Evolutionary conservation across 768 basidiomycete genomes (phyloP).

Genomic region (Gyrodon lividus): DNA sequence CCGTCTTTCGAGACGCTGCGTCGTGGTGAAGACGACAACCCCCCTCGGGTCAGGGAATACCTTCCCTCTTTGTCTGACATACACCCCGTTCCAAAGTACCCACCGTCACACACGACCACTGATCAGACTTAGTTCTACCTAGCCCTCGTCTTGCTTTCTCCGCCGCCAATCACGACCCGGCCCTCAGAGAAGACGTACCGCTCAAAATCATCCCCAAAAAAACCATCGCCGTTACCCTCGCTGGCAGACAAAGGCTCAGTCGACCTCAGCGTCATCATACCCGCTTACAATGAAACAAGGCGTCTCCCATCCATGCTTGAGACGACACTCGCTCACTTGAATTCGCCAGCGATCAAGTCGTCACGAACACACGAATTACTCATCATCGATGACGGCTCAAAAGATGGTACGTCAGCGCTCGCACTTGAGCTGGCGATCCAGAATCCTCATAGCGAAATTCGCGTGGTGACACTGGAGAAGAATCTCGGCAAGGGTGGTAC

Average conservation of each 20-base stretch:
- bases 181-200: slow-evolving; percentile 72
- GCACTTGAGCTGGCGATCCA: slow-evolving; percentile 64
- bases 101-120: not conserved
- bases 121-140: slow-evolving; percentile 56
- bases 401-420: slow-evolving; percentile 65
- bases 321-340: slow-evolving; percentile 67
- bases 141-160: slow-evolving; percentile 73
- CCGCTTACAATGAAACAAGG: slow-evolving; percentile 88
- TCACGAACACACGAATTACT: slow-evolving; percentile 74
- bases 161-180: slow-evolving; percentile 57
- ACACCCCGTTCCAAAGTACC: not conserved
- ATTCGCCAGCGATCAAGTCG: slow-evolving; percentile 29
- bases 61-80: slow-evolving; percentile 39
- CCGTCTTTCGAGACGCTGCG: slow-evolving; percentile 46
- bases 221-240: slow-evolving; percentile 53
- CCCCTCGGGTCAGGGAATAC: slow-evolving; percentile 45
- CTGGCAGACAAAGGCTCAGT: slow-evolving; percentile 58
- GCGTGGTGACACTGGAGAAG: slow-evolving; percentile 71
- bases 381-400: slow-evolving; percentile 88
- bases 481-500: slow-evolving; percentile 95
- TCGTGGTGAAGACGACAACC: slow-evolving; percentile 62
- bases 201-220: slow-evolving; percentile 50
- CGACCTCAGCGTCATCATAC: slow-evolving; percentile 80
- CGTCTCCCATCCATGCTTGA: slow-evolving; percentile 84
- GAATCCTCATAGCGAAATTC: slow-evolving; percentile 60